Evolutionary conservation across 352 stramenopile species (phyloP).

Genomic region (Phytopythium chamaehyphon): DNA sequence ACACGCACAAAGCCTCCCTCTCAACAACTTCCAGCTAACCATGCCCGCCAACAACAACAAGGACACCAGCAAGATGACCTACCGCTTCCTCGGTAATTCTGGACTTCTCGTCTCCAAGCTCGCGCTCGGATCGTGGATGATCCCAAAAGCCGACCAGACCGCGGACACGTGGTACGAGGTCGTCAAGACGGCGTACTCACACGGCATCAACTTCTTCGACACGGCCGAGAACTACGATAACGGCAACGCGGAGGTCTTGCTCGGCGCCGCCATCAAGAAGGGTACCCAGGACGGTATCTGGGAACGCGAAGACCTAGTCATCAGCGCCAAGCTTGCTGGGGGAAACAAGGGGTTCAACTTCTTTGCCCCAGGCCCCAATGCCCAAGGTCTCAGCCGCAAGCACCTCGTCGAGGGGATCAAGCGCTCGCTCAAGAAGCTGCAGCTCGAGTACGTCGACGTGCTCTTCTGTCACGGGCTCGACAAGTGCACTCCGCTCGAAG

Average conservation of each 20-base stretch:
- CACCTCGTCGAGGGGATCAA: slow-evolving; percentile 40
- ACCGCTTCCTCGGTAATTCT: slow-evolving; percentile 18
- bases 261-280: not conserved
- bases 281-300: slow-evolving; percentile 31
- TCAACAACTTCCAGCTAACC: no score
- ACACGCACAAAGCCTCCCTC: no score
- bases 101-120: slow-evolving; percentile 34
- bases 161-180: slow-evolving; percentile 29
- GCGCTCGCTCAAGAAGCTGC: slow-evolving; percentile 28
- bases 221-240: slow-evolving; percentile 16
- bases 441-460: slow-evolving; percentile 39
- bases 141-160: slow-evolving; percentile 27
- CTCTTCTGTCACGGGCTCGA: slow-evolving; percentile 51
- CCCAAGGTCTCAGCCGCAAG: slow-evolving; percentile 22
- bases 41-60: no score
- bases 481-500: slow-evolving; percentile 38
- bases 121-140: slow-evolving; percentile 25
- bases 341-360: slow-evolving; percentile 9
- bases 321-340: slow-evolving; percentile 42
- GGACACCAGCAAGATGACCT: not conserved
- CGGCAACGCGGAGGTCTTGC: not conserved
- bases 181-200: slow-evolving; percentile 30
- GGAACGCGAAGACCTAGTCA: slow-evolving; percentile 4
- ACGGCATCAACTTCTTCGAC: slow-evolving; percentile 52
- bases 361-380: slow-evolving; percentile 11